Conservation (phyloP, 2,329 filamentous ascomycete species). For the Exophiala spinifera region DNA sequence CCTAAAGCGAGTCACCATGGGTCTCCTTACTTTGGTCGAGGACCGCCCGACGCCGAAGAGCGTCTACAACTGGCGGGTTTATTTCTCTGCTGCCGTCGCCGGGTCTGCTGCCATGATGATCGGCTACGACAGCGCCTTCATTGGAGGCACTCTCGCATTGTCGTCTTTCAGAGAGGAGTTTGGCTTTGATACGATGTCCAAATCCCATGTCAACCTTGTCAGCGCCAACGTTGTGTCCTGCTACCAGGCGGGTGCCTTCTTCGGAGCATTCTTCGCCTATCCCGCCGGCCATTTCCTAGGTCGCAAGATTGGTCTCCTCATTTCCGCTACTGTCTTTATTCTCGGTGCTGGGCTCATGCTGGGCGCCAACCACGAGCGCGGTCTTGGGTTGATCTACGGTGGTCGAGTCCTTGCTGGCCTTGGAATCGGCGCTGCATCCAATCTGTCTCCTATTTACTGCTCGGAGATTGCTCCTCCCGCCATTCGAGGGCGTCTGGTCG, state of each 20-base stretch:
- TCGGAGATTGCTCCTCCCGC: constrained; percentile 57
- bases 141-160: constrained; percentile 71
- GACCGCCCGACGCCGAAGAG: constrained; percentile 54
- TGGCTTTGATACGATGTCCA: constrained; percentile 52
- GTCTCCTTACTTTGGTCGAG: constrained; percentile 41
- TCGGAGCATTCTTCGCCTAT: constrained; percentile 70
- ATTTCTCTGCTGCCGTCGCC: constrained; percentile 53
- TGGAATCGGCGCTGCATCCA: constrained; percentile 55
- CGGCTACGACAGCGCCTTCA: constrained; percentile 70
- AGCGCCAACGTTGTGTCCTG: constrained; percentile 75
- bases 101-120: constrained; percentile 59
- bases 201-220: constrained; percentile 54
- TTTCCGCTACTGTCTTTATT: constrained; percentile 63
- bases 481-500: constrained; percentile 58
- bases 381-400: constrained; percentile 59
- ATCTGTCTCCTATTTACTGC: constrained; percentile 60
- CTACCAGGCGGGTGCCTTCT: constrained; percentile 81
- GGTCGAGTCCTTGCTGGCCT: constrained; percentile 58
- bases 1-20: constrained; percentile 32
- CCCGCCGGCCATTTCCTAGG: constrained; percentile 65
- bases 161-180: constrained; percentile 69
- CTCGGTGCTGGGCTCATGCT: constrained; percentile 72
- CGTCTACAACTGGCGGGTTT: constrained; percentile 61
- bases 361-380: constrained; percentile 59
- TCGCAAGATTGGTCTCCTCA: constrained; percentile 60